Conservation (phyloP, 345 rosid genomes). For the Camelina sativa region DNA sequence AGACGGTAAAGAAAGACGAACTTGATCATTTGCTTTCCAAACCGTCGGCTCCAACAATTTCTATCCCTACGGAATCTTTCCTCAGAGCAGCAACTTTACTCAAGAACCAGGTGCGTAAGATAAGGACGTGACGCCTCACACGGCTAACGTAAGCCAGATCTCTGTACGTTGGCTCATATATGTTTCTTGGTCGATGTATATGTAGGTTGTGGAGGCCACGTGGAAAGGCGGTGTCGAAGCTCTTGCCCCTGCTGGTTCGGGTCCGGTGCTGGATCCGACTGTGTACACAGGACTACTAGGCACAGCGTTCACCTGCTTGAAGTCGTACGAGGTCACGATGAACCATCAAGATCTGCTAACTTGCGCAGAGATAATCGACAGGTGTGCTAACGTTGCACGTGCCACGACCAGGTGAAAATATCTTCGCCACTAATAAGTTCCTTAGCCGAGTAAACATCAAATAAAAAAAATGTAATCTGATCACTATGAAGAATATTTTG, state of each 20-base stretch:
- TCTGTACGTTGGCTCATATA: slow-evolving; percentile 5
- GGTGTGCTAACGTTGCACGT: slow-evolving; percentile 56
- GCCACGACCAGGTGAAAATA: slow-evolving; percentile 61
- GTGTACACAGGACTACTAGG: slow-evolving; percentile 76
- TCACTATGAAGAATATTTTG: background rate
- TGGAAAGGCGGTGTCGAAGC: slow-evolving; percentile 48
- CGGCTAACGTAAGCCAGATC: slow-evolving; percentile 15
- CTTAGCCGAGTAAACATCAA: slow-evolving; percentile 1
- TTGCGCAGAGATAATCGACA: slow-evolving; percentile 66
- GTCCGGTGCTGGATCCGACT: slow-evolving; percentile 58
- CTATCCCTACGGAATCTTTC: slow-evolving; percentile 52
- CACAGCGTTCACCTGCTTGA: slow-evolving; percentile 75
- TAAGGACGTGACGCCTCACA: background rate
- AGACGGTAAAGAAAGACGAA: slow-evolving; percentile 40
- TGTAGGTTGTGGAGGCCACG: slow-evolving; percentile 68
- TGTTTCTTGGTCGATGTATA: background rate
- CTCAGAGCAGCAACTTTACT: slow-evolving; percentile 74
- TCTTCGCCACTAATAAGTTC: slow-evolving; percentile 9
- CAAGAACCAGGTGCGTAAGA: slow-evolving; percentile 64
- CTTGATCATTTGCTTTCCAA: slow-evolving; percentile 49
- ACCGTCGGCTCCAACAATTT: slow-evolving; percentile 44
- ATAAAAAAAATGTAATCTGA: background rate
- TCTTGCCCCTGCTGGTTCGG: slow-evolving; percentile 31
- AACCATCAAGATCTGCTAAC: slow-evolving; percentile 58
- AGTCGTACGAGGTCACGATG: slow-evolving; percentile 75